These are phyloP conservation scores for Xylaria sp. DNA, from an alignment of 2,329 filamentous ascomycete genomes.

Conservation along the genomic window DNA sequence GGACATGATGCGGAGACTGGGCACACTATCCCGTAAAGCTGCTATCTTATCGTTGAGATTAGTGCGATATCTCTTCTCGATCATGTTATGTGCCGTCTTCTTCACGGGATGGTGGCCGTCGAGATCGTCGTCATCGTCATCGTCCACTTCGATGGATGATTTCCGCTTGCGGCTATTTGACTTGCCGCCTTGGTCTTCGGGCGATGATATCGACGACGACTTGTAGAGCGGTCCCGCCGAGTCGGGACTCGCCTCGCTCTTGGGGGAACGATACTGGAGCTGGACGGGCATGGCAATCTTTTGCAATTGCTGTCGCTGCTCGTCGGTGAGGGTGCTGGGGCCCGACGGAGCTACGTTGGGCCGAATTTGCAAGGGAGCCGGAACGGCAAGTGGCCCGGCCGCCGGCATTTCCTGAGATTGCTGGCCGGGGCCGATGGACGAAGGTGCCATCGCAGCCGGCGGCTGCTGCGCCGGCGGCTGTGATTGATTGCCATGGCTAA, in stretches of 20 bases:
- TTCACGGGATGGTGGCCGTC: conserved; percentile 65
- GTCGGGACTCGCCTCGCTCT: conserved; percentile 60
- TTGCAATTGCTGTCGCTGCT: conserved; percentile 63
- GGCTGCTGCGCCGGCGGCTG: conserved; percentile 41
- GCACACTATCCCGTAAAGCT: conserved; percentile 87
- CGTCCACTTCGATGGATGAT: conserved; percentile 59
- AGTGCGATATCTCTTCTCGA: conserved; percentile 94
- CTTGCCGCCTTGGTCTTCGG: conserved; percentile 53
- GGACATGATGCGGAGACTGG: conserved; percentile 82
- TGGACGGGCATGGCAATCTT: conserved; percentile 67
- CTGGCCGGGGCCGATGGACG: conserved; percentile 39
- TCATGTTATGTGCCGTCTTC: conserved; percentile 98
- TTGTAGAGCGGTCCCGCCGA: conserved; percentile 55
- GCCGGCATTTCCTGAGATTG: conserved; percentile 40
- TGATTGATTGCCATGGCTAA: conserved; percentile 35
- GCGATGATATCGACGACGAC: conserved; percentile 58
- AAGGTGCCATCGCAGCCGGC: conserved; percentile 29
- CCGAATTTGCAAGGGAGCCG: conserved; percentile 33
- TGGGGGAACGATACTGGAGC: conserved; percentile 62
- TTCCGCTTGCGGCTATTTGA: conserved; percentile 67
- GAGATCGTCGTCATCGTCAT: conserved; percentile 63
- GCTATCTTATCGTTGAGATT: conserved; percentile 98
- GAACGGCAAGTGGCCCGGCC: conserved; percentile 30
- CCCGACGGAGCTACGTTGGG: conserved; percentile 36
- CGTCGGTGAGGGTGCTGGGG: conserved; percentile 54